Evolutionary conservation across 345 rosid genomes (phyloP), one percentile per base, ranked within the genome.

Genomic region (Salix viminalis): DNA sequence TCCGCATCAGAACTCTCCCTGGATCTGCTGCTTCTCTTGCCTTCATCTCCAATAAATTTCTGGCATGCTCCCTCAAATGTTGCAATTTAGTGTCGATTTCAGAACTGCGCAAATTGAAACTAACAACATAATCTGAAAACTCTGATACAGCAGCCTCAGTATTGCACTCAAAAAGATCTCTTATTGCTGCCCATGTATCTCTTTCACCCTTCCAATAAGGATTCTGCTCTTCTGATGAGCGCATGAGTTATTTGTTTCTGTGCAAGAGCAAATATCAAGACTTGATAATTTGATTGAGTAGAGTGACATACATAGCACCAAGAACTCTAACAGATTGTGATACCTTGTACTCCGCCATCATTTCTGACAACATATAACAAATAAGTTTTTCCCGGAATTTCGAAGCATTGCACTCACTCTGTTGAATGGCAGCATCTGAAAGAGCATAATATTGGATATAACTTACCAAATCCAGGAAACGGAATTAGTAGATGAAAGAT

Each of bases 341-440:
- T 74, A 89, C 97, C 94, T 92, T 89, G 76, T 70, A 85, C 70
- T 77, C 86, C 28, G 81, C 79, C 26, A 79, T 79, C 75, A 89
- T 73, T 83, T 86, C 94, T 69, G 92, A 82, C 42, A 92, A 77
- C 83, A 92, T 86, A 80, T 87, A 91, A 67, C 86, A 90, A 36
- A 24, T 82, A 83, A 90, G 91, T 76, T 90, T 89, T 67, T 90
- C 90, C 32, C 84, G 82, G 68, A 88, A 75, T 83, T 86, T 92
- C 69, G 86, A 86, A 79, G 90, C 83, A 86, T 87, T 89, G 94
- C 97, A 92, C 61, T 84, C 73, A 7, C 91, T 90, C 81, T 89
- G 92, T 74, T 74, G 65, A 74, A 89, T 79, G 26, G 84, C 80
- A 80, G 91, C 92, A 83, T 89, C 94, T 92, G 83, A 24, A 46